Evolutionary conservation across 768 basidiomycete genomes (phyloP).

Genomic region (Gautieria morchelliformis): DNA sequence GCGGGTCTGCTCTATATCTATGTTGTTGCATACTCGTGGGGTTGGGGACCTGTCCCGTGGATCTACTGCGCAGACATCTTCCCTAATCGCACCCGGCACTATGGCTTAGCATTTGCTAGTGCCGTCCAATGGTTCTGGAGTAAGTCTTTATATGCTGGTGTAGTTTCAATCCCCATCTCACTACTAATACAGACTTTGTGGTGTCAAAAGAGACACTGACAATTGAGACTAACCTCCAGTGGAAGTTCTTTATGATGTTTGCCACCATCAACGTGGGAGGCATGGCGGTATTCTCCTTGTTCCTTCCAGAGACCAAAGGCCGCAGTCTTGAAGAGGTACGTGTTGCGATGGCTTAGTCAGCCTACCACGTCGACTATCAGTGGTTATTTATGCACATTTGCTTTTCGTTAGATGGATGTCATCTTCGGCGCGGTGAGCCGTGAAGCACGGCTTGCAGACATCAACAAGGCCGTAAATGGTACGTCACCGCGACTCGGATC

Average conservation of each 20-base stretch:
- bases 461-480: conserved; percentile 23
- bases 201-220: conserved; percentile 63
- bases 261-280: conserved; percentile 63
- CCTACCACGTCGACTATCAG: conserved; percentile 13
- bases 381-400: conserved; percentile 12
- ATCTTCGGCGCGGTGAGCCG: conserved; percentile 48
- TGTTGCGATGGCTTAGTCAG: background rate
- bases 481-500: background rate
- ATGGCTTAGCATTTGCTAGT: conserved; percentile 65
- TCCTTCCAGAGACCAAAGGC: conserved; percentile 57
- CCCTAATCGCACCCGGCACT: conserved; percentile 75
- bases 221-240: conserved; percentile 51
- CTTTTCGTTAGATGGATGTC: conserved; percentile 38
- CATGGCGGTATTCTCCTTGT: conserved; percentile 62
- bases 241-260: conserved; percentile 72
- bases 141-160: conserved; percentile 22
- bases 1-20: conserved; percentile 82
- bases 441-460: conserved; percentile 44
- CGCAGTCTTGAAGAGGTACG: conserved; percentile 47
- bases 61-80: conserved; percentile 59
- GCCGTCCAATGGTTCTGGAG: conserved; percentile 81
- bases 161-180: background rate
- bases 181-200: conserved; percentile 44
- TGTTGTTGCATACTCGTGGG: conserved; percentile 82
- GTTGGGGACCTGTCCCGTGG: conserved; percentile 62